Evolutionary conservation across 352 stramenopile species (phyloP), one percentile per base, ranked within the genome.

Genomic region (Phytophthora quininea): DNA sequence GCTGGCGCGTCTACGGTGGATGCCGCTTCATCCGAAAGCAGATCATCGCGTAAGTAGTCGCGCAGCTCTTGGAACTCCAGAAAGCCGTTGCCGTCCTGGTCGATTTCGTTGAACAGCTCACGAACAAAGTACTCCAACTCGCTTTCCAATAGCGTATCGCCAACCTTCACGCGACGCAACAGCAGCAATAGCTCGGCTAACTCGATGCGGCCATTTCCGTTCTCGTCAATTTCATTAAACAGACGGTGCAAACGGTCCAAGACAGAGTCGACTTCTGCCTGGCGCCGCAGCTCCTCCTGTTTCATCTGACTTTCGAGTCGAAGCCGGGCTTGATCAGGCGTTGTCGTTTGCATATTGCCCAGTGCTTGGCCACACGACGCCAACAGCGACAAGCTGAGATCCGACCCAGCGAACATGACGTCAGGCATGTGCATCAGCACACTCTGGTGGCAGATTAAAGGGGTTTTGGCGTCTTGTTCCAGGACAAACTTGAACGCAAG

Each of bases 1-100:
- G 19, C 19, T 14, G 35, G 43, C 14, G 49, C 62, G 56, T 51
- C 54, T 7, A 58, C 61, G 51, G 56, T 42, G 51, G 54, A 46
- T 27, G 29, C 42, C 35, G 58, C 55, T 31, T 86, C 73, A 48
- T 69, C 53, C 3, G 69, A 67, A 42, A 87, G 32, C 54, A 88
- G 45, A 10, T 88, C 80, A 67, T 87, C 80, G 6, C 74, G 76
- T 52, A 86, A 74, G 60, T 77, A 93, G 15, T 90, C 86, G 24
- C 97, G 76, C 52, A 99, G 96, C 64, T 98, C 95, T 33, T 98
- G 92, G 66, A 99, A 99, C 69, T 98, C 95, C 30, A 98, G 90
- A 50, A 88, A 89, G 0, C 96, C 93, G 19, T 85, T 93, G 5
- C 80, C 84, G 62, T 98, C 91, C 58, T 96, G 94, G 64, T 98